phyloP scores from a whole-genome alignment of 345 rosid species.

The Kandelia obovata region DNA sequence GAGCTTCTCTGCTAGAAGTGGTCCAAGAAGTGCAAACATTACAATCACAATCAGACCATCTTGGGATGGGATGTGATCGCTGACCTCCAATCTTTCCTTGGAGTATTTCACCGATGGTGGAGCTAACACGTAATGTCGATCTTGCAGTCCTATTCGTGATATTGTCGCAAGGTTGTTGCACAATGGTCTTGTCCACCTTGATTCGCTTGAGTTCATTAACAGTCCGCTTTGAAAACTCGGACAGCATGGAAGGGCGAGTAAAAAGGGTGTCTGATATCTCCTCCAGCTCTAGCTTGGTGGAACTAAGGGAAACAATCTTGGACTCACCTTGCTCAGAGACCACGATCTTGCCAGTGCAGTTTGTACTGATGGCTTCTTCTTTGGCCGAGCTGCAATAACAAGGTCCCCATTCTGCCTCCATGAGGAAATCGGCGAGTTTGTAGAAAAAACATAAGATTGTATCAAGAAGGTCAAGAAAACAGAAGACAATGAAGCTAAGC shows the following conservation, averaged over 20 bases:
- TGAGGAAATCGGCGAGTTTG: slow-evolving; percentile 66
- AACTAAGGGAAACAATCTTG: slow-evolving; percentile 60
- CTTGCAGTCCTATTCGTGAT: slow-evolving; percentile 33
- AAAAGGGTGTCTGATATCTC: slow-evolving; percentile 93
- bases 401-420: slow-evolving; percentile 86
- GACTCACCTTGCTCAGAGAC: slow-evolving; percentile 78
- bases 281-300: slow-evolving; percentile 73
- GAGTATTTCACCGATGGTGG: slow-evolving; percentile 67
- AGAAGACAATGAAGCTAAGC: slow-evolving; percentile 73
- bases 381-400: slow-evolving; percentile 71
- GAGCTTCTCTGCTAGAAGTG: slow-evolving; percentile 47
- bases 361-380: slow-evolving; percentile 54
- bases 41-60: slow-evolving; percentile 98
- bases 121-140: slow-evolving; percentile 47
- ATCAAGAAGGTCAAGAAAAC: slow-evolving; percentile 74
- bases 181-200: slow-evolving; percentile 28
- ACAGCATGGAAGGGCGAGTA: slow-evolving; percentile 54
- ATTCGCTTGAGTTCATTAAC: slow-evolving; percentile 20
- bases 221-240: slow-evolving; percentile 35
- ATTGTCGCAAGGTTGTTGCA: slow-evolving; percentile 32
- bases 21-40: slow-evolving; percentile 70
- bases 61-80: slow-evolving; percentile 39
- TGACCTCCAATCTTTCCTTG: slow-evolving; percentile 48
- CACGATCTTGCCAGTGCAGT: slow-evolving; percentile 50
- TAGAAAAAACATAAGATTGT: slow-evolving; percentile 55